Evolutionary conservation across 176 grass and related monocot species (phyloP).

Genomic region (bread wheat (Triticum aestivum)): DNA sequence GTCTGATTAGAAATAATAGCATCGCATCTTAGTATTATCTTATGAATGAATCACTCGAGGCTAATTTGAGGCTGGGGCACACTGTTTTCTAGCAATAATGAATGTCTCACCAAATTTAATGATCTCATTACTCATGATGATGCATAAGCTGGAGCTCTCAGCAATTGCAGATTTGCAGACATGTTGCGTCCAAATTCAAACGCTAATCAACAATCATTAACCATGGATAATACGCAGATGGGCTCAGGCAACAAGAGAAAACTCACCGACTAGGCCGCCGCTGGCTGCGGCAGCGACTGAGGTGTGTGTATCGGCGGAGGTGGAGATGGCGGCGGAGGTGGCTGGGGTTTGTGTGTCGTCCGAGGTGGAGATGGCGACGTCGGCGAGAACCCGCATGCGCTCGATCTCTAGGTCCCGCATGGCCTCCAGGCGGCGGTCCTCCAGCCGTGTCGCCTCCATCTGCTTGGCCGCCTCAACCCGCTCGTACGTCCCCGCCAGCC

Average conservation of each 20-base stretch:
- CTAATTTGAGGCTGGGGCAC: not conserved
- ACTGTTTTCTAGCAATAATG: conserved; percentile 1
- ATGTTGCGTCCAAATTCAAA: not conserved
- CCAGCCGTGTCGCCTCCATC: conserved; percentile 50
- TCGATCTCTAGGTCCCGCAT: conserved; percentile 56
- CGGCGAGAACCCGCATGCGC: conserved; percentile 53
- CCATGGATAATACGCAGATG: not conserved
- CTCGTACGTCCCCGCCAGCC: conserved; percentile 45
- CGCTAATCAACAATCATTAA: conserved; percentile 9
- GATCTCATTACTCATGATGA: not conserved
- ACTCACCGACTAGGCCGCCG: conserved; percentile 38
- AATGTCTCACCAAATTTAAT: conserved; percentile 10
- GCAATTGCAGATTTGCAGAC: not conserved
- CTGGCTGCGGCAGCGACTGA: not conserved
- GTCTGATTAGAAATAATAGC: conserved; percentile 12
- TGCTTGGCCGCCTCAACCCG: conserved; percentile 50
- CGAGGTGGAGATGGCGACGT: conserved; percentile 37
- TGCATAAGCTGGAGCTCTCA: not conserved
- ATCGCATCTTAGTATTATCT: conserved; percentile 3
- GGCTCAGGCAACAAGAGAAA: not conserved
- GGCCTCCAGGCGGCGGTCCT: conserved; percentile 51
- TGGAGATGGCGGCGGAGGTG: conserved; percentile 22
- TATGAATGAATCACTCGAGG: not conserved
- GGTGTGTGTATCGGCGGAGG: not conserved
- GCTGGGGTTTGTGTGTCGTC: not conserved